Evolutionary conservation across 1,139 yeast genomes (phyloP).

Genomic region (Diutina siamensis): DNA sequence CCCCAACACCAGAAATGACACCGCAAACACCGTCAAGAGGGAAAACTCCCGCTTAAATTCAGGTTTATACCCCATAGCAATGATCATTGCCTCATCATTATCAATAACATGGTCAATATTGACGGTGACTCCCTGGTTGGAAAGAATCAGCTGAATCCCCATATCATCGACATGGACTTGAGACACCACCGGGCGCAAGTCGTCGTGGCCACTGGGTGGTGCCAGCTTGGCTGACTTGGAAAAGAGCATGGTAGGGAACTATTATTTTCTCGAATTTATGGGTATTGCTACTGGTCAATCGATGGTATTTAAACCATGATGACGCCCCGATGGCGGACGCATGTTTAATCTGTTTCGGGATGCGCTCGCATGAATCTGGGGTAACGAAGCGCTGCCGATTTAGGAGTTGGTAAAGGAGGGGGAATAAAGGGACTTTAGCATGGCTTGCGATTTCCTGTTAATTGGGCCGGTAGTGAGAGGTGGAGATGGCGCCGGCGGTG

Average conservation of each 20-base stretch:
- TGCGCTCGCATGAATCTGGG: neutral
- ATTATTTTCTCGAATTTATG: too few relatives aligned
- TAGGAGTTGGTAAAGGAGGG: too few relatives aligned
- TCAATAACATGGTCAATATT: constrained; percentile 37
- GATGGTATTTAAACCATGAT: neutral
- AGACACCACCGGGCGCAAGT: constrained; percentile 19
- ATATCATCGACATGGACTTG: constrained; percentile 31
- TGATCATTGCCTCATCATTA: constrained; percentile 42
- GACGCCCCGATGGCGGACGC: too few relatives aligned
- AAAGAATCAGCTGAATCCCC: constrained; percentile 27
- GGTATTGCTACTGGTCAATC: too few relatives aligned
- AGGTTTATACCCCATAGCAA: constrained; percentile 62
- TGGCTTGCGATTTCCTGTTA: too few relatives aligned
- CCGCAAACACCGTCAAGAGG: constrained; percentile 50
- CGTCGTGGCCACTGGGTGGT: neutral
- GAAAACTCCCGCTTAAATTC: constrained; percentile 64
- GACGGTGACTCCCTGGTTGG: constrained; percentile 26
- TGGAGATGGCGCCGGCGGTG: too few relatives aligned
- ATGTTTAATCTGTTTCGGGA: neutral
- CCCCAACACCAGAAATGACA: constrained; percentile 64
- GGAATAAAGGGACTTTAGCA: too few relatives aligned
- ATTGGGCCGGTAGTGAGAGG: too few relatives aligned
- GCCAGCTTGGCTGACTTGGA: too few relatives aligned
- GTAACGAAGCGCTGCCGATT: neutral
- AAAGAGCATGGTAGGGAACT: too few relatives aligned